Evolutionary conservation across 2,329 filamentous ascomycete species (phyloP).

Genomic region (Talaromyces pinophilus): DNA sequence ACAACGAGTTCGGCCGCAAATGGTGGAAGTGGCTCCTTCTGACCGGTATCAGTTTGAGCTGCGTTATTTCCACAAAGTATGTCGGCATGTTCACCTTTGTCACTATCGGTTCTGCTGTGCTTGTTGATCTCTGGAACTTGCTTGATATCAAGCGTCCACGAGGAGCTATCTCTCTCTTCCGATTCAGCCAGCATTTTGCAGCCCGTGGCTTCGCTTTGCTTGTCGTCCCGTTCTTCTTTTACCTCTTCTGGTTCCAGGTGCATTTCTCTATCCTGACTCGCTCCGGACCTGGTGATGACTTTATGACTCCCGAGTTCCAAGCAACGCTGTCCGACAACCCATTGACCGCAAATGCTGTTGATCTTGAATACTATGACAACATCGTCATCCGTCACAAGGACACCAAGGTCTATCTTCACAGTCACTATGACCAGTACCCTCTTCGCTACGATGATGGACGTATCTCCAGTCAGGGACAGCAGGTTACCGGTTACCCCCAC

Average conservation of each 20-base stretch:
- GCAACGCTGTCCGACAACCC: slow-evolving; percentile 93
- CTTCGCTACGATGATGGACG: slow-evolving; percentile 95
- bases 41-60: slow-evolving; percentile 91
- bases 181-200: slow-evolving; percentile 86
- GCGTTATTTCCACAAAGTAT: slow-evolving; percentile 98
- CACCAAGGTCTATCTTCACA: slow-evolving; percentile 94
- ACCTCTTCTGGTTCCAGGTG: slow-evolving; percentile 99
- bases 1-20: slow-evolving; percentile 85
- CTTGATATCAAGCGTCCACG: slow-evolving; percentile 82
- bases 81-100: slow-evolving; percentile 96
- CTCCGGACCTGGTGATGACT: slow-evolving; percentile 94
- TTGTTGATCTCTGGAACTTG: slow-evolving; percentile 93
- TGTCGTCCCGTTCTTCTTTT: slow-evolving; percentile 91
- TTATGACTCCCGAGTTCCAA: slow-evolving; percentile 98
- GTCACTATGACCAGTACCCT: slow-evolving; percentile 84
- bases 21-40: slow-evolving; percentile 99
- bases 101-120: slow-evolving; percentile 89
- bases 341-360: slow-evolving; percentile 83
- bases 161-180: slow-evolving; percentile 74
- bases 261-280: slow-evolving; percentile 87
- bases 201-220: slow-evolving; percentile 86
- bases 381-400: slow-evolving; percentile 94
- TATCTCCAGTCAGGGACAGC: slow-evolving; percentile 95
- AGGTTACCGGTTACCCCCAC: slow-evolving; percentile 96
- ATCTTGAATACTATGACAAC: slow-evolving; percentile 85